These are phyloP conservation scores for Wickerhamiella dianesei DNA, from an alignment of 805 yeast species.

Conservation along the genomic window DNA sequence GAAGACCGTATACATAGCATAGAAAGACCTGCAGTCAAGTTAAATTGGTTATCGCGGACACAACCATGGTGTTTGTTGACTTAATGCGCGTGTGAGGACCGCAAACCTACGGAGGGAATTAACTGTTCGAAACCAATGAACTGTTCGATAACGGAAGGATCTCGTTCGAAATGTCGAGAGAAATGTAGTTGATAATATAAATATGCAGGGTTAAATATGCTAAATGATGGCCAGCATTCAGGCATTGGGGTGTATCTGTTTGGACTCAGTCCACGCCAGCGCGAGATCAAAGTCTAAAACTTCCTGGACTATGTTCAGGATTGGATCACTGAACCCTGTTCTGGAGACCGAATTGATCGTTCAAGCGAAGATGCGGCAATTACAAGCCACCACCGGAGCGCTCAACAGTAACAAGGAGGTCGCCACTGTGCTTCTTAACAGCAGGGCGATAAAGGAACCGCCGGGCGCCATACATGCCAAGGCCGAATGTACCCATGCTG, in stretches of 20 bases:
- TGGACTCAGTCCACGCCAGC: not conserved
- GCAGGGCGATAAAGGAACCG: constrained; percentile 20
- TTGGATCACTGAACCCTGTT: too few relatives aligned
- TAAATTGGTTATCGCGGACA: too few relatives aligned
- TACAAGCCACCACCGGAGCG: constrained; percentile 26
- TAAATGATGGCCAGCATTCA: not conserved
- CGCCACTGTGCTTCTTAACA: constrained; percentile 16
- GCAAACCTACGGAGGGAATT: too few relatives aligned
- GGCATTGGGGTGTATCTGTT: not conserved
- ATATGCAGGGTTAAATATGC: not conserved
- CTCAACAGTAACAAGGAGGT: constrained; percentile 23
- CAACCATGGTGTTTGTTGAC: too few relatives aligned
- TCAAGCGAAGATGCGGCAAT: too few relatives aligned
- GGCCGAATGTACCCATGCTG: not conserved
- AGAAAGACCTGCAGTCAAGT: too few relatives aligned
- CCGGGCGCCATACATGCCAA: not conserved
- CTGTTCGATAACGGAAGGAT: too few relatives aligned
- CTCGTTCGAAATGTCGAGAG: too few relatives aligned
- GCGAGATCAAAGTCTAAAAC: not conserved
- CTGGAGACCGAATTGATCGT: too few relatives aligned
- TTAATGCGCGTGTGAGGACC: too few relatives aligned
- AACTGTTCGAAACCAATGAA: too few relatives aligned
- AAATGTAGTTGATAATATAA: not conserved
- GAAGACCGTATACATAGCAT: too few relatives aligned
- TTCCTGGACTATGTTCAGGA: not conserved